Base-by-base conservation (phyloP, 345 rosid species). In the Draba incana region DNA sequence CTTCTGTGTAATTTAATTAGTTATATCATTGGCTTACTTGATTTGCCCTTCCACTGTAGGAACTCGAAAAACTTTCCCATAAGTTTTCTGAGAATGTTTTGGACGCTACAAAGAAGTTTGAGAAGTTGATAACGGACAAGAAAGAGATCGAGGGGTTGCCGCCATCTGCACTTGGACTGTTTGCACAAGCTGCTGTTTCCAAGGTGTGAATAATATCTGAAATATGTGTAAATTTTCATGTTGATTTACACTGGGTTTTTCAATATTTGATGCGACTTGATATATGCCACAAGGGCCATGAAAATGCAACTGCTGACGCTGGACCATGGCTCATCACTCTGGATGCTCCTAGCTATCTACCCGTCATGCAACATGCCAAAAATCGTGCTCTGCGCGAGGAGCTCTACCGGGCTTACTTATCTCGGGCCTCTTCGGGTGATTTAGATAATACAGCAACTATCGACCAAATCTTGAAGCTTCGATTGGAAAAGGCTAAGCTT, bases 291-390 rank as follows among this genome's bases (percentile, higher is more conserved):
- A 71, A 93, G 98, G 98, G 97, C 49, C 81, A 93, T 68, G 84
- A 77, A 75, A 87, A 84, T 79, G 96, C 96, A 79, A 87, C 96
- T 66, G 81, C 91, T 60, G 97, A 87, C 77, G 67, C 77, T 57
- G 98, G 98, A 45, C 98, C 97, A 28, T 93, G 98, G 98, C 72
- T 93, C 57, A 79, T 90, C 73, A 88, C 97, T 25, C 74, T 93
- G 83, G 97, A 90, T 62, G 84, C 80, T 69, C 98, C 98, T 41
- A 88, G 97, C 75, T 88, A 68, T 81, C 81, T 84, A 61, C 65
- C 98, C 50, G 94, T 93, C 75, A 86, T 88, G 94, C 96, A 88
- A 79, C 97, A 93, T 86, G 89, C 97, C 56, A 79, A 69, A 69
- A 88, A 88, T 56, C 92, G 94, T 80, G 78, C 78, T 66, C 78